Base-by-base conservation (phyloP, 2,329 filamentous ascomycete genomes). In the Neofusicoccum ribis region DNA sequence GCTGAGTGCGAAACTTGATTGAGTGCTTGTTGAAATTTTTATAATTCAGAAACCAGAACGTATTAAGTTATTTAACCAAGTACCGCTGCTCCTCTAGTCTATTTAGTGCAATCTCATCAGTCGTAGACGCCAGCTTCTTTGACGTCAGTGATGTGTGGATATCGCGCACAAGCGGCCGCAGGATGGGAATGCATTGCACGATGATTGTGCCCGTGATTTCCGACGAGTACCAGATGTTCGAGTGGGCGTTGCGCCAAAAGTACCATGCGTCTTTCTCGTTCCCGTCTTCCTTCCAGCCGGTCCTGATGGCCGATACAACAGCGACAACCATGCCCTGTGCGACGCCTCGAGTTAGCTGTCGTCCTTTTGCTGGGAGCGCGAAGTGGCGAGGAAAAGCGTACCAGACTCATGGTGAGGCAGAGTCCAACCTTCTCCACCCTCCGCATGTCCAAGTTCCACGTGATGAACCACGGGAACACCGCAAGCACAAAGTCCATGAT, bases 151-250 rank as follows among this genome's bases (percentile, higher is more conserved):
- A 76, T 1, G 75, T 77, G 65, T 77, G 74, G 8, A 81, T 72
- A 37, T 82, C 78, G 49, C 77, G 75, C 46, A 85, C 67, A 20
- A 85, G 77, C 0, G 83, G 81, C 9, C 83, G 79, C 7, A 85
- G 69, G 15, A 85, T 80, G 2, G 83, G 83, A 2, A 85, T 81
- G 66, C 82, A 85, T 68, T 85, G 83, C 3, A 85, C 83, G 49
- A 85, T 84, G 68, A 85, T 84, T 31, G 83, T 85, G 62, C 83
- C 83, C 8, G 81, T 78, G 62, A 85, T 76, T 71, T 85, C 83
- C 15, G 82, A 83, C 0, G 81, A 83, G 71, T 84, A 81, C 80
- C 80, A 82, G 63, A 83, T 74, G 68, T 82, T 81, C 0, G 78
- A 80, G 67, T 81, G 72, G 11, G 77, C 81, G 66, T 82, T 80